A percentile compares a stretch with the other conserved stretches of the same genome.
These are phyloP conservation scores for Rhododendron henanense DNA, from an alignment of 148 eudicot genomes.

Conservation along the genomic window DNA sequence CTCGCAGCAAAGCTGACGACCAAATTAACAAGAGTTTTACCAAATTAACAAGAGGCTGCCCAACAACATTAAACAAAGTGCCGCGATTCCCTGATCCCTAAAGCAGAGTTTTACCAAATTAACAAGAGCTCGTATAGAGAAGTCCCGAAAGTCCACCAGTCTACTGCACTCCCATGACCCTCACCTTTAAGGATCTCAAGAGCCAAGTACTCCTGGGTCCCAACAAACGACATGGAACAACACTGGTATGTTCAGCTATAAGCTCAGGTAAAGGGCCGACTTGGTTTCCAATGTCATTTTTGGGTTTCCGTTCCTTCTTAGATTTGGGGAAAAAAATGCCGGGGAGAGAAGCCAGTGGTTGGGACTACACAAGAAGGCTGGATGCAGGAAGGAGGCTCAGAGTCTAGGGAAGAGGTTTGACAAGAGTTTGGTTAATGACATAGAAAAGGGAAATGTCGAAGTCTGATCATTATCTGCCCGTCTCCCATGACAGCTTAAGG, in stretches of 20 bases:
- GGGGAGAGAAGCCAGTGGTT: no score
- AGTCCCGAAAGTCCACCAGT: conserved; percentile 60
- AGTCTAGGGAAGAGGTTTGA: conserved; percentile 18
- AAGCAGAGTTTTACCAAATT: conserved; percentile 49
- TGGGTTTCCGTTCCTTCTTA: no score
- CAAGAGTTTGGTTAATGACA: conserved; percentile 50
- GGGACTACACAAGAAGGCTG: no score
- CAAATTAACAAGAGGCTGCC: conserved; percentile 35
- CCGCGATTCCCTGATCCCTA: conserved; percentile 59
- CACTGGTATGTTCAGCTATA: no score
- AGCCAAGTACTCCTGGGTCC: no score
- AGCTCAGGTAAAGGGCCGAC: no score
- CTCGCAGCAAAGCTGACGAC: conserved; percentile 45
- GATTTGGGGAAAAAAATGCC: no score
- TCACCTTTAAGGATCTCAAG: conserved; percentile 49
- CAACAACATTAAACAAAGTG: conserved; percentile 60
- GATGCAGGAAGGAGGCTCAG: conserved; percentile 25
- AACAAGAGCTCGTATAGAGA: conserved; percentile 48
- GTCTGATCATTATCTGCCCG: conserved; percentile 72
- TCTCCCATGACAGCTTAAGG: conserved; percentile 51
- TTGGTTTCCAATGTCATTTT: no score
- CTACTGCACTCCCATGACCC: conserved; percentile 66
- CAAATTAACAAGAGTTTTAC: no score
- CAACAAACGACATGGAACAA: no score
- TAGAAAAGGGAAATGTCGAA: conserved; percentile 68